phyloP scores from a whole-genome alignment of 768 basidiomycete species.

The Tricholoma hemisulphureum region DNA sequence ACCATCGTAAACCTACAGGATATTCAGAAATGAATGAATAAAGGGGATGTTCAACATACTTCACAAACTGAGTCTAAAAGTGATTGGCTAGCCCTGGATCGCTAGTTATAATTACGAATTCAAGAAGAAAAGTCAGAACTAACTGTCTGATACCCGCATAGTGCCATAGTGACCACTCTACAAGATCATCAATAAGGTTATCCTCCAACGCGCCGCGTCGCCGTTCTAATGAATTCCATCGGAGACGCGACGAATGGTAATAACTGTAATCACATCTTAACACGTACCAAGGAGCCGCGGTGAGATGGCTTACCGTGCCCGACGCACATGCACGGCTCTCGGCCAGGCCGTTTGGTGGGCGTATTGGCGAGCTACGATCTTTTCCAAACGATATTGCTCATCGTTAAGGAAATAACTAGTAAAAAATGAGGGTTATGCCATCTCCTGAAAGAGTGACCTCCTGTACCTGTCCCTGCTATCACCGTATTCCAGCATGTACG shows the following conservation, averaged over 20 bases:
- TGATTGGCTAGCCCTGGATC: conserved; percentile 44
- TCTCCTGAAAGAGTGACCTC: not conserved
- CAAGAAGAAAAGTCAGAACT: conserved; percentile 9
- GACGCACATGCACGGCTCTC: conserved; percentile 63
- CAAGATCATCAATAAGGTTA: conserved; percentile 64
- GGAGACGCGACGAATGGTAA: conserved; percentile 65
- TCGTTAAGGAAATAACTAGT: conserved; percentile 55
- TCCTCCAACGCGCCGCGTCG: conserved; percentile 58
- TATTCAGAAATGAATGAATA: not conserved
- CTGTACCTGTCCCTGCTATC: conserved; percentile 57
- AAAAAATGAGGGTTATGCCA: not conserved
- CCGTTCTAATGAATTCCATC: conserved; percentile 75
- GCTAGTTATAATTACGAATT: conserved; percentile 20
- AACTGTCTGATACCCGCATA: conserved; percentile 59
- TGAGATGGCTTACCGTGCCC: conserved; percentile 48
- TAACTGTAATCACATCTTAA: conserved; percentile 34
- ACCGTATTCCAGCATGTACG: conserved; percentile 73
- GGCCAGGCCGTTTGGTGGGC: conserved; percentile 77
- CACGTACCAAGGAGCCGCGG: not conserved
- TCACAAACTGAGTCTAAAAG: conserved; percentile 50
- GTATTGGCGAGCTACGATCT: conserved; percentile 65
- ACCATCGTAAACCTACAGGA: conserved; percentile 61
- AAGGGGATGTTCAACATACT: conserved; percentile 30
- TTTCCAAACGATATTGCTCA: conserved; percentile 57
- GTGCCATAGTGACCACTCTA: conserved; percentile 77